These are phyloP conservation scores for Botrytis tulipae DNA, from an alignment of 2,329 filamentous ascomycete species.

Conservation along the genomic window DNA sequence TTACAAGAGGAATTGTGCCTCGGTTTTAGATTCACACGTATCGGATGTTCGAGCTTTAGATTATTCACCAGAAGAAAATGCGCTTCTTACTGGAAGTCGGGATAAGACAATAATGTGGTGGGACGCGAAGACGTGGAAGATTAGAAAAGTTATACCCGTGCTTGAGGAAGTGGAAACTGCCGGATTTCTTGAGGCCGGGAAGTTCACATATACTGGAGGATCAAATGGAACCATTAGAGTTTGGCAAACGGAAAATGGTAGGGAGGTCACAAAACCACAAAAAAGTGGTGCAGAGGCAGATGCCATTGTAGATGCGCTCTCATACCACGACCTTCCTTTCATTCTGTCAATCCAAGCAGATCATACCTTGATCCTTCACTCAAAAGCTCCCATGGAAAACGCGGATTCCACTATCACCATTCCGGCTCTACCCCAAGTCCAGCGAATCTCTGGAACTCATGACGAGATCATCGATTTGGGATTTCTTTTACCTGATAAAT, in stretches of 20 bases:
- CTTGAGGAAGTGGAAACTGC: conserved; percentile 82
- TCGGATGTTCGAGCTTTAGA: conserved; percentile 89
- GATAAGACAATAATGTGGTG: conserved; percentile 95
- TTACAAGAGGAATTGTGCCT: conserved; percentile 74
- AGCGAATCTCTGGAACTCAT: conserved; percentile 90
- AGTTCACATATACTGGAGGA: conserved; percentile 78
- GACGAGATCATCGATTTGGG: conserved; percentile 96
- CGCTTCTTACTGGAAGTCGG: conserved; percentile 78
- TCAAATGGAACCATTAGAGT: conserved; percentile 78
- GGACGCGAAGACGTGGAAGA: conserved; percentile 84
- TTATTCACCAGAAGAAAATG: conserved; percentile 71
- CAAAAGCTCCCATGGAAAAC: conserved; percentile 46
- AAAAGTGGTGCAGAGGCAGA: conserved; percentile 57
- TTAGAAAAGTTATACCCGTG: conserved; percentile 75
- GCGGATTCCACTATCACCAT: conserved; percentile 39
- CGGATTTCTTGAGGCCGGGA: conserved; percentile 72
- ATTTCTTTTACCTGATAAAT: conserved; percentile 77
- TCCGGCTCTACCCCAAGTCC: conserved; percentile 47
- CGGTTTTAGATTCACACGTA: conserved; percentile 86
- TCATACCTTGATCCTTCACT: conserved; percentile 80
- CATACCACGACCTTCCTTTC: conserved; percentile 62
- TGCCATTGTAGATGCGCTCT: conserved; percentile 70
- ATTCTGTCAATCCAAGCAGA: conserved; percentile 84
- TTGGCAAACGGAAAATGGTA: conserved; percentile 76
- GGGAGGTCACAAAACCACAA: conserved; percentile 77